These are phyloP conservation scores for Fusarium marasasianum DNA, from an alignment of 2,329 filamentous ascomycete species.

Conservation along the genomic window DNA sequence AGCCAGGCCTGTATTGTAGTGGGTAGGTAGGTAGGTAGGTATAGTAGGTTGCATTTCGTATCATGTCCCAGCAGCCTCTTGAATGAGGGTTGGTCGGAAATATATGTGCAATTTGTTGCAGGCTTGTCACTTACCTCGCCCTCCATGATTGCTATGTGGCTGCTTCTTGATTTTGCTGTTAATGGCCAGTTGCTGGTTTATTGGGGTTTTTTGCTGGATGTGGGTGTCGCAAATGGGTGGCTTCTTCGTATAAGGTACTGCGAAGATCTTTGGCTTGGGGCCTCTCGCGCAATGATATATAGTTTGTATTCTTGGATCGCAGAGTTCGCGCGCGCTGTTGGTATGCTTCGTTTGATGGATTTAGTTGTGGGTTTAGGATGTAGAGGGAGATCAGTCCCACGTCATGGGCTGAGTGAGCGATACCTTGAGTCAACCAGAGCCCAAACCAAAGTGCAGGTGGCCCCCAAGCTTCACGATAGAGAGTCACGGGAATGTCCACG, in stretches of 20 bases:
- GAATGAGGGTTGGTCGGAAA: background rate
- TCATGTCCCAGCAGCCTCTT: background rate
- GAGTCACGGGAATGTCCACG: slow-evolving; percentile 26
- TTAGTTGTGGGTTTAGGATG: slow-evolving; percentile 32
- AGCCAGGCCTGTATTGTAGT: background rate
- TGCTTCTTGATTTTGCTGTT: slow-evolving; percentile 16
- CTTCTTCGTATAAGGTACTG: slow-evolving; percentile 11
- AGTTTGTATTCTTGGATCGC: background rate
- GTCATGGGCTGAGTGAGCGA: slow-evolving; percentile 36
- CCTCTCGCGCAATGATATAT: slow-evolving; percentile 5
- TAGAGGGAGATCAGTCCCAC: slow-evolving; percentile 30
- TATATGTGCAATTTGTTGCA: background rate
- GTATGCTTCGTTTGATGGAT: slow-evolving; percentile 12
- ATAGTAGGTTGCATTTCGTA: background rate
- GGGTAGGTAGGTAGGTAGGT: background rate
- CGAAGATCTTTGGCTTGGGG: background rate
- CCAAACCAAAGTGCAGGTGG: slow-evolving; percentile 14
- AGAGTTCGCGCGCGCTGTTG: slow-evolving; percentile 4
- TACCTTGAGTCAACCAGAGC: slow-evolving; percentile 22
- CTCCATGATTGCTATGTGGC: slow-evolving; percentile 36
- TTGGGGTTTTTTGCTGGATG: slow-evolving; percentile 18
- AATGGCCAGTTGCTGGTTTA: slow-evolving; percentile 17
- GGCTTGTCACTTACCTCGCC: slow-evolving; percentile 38
- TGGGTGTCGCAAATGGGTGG: slow-evolving; percentile 23
- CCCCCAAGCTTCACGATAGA: slow-evolving; percentile 6